Evolutionary conservation across 2,329 filamentous ascomycete species (phyloP).

Genomic region (Teratosphaeria gauchensis): DNA sequence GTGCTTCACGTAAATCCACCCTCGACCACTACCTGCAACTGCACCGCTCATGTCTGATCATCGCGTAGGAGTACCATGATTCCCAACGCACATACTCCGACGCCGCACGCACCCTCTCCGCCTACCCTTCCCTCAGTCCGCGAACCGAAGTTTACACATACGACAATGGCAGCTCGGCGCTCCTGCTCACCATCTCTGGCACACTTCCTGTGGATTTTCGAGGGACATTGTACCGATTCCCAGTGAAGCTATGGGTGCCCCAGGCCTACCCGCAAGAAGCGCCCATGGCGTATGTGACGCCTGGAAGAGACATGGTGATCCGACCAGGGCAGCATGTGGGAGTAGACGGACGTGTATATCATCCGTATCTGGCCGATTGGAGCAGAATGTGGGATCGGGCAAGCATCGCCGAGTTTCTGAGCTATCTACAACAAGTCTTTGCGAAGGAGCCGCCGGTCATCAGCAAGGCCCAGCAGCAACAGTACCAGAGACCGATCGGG

Average conservation of each 20-base stretch:
- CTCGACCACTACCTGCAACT: neutral
- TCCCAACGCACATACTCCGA: constrained; percentile 89
- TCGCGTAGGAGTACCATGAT: constrained; percentile 74
- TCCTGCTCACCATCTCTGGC: constrained; percentile 77
- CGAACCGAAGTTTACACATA: constrained; percentile 95
- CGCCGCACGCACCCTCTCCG: constrained; percentile 69
- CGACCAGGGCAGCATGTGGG: constrained; percentile 91
- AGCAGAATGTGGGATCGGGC: constrained; percentile 75
- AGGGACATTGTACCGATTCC: constrained; percentile 81
- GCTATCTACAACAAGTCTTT: constrained; percentile 76
- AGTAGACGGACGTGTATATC: constrained; percentile 84
- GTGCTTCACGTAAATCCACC: constrained; percentile 44
- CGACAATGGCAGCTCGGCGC: constrained; percentile 74
- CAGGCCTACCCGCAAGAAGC: constrained; percentile 79
- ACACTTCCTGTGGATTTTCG: constrained; percentile 88
- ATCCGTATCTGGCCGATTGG: constrained; percentile 91
- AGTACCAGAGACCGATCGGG: constrained; percentile 48
- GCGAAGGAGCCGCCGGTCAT: constrained; percentile 90
- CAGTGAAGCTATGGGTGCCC: constrained; percentile 85
- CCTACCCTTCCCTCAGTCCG: constrained; percentile 70
- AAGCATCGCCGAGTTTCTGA: constrained; percentile 70
- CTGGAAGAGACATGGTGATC: constrained; percentile 79
- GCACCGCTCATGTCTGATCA: neutral
- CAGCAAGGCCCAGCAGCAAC: constrained; percentile 52
- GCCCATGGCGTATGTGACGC: constrained; percentile 80